A percentile compares a stretch with the other conserved stretches of the same genome.
Evolutionary conservation across 2,329 filamentous ascomycete genomes (phyloP).

Genomic region (Nemania abortiva): DNA sequence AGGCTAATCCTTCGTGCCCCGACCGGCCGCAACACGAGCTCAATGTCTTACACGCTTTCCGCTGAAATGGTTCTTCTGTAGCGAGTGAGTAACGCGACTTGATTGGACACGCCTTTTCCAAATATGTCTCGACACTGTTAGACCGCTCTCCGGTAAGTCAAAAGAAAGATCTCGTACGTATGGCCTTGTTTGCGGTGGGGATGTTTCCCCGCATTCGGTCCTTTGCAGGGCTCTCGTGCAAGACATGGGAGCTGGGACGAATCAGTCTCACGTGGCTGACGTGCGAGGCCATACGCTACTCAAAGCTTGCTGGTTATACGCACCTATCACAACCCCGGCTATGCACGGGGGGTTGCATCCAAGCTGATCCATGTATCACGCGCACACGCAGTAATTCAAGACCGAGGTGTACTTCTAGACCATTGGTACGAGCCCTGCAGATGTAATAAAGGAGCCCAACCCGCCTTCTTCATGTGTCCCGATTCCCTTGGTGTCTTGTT

Average conservation of each 20-base stretch:
- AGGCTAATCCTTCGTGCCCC: not conserved
- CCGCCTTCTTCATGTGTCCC: not conserved
- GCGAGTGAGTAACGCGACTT: not conserved
- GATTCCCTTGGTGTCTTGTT: conserved; percentile 12
- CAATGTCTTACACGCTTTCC: too few relatives aligned
- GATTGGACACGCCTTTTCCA: not conserved
- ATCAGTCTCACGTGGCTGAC: conserved; percentile 13
- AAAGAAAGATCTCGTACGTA: not conserved
- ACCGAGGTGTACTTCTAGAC: conserved; percentile 15
- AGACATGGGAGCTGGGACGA: not conserved
- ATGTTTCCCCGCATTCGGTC: conserved; percentile 28
- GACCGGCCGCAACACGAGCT: not conserved
- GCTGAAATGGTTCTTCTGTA: not conserved
- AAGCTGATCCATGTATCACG: conserved; percentile 23
- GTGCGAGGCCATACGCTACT: not conserved
- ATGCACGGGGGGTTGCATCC: conserved; percentile 2
- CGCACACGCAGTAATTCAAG: conserved; percentile 16
- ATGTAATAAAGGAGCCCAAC: conserved; percentile 14
- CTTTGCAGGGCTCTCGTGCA: conserved; percentile 4
- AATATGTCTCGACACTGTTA: not conserved
- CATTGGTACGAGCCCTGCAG: conserved; percentile 4
- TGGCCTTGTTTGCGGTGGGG: not conserved
- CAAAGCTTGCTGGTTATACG: conserved; percentile 10
- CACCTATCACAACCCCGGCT: conserved; percentile 24
- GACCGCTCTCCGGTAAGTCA: not conserved